These are phyloP conservation scores for Cryptococcus amylolentus DNA, from an alignment of 1,284 basidiomycete genomes.

Conservation along the genomic window DNA sequence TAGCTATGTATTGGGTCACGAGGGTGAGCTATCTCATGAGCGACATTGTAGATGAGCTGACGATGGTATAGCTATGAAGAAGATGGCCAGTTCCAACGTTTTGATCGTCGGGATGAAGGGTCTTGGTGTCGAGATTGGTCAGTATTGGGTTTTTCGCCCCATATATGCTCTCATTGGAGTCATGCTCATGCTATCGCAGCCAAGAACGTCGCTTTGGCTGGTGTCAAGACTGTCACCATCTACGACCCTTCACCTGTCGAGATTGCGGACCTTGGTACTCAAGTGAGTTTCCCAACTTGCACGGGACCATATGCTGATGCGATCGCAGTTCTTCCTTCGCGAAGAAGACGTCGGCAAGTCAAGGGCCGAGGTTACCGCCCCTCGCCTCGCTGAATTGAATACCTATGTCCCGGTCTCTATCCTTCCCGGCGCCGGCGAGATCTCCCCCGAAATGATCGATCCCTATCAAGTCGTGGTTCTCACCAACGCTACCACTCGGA, in stretches of 20 bases:
- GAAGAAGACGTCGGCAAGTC: conserved; percentile 81
- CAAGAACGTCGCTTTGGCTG: conserved; percentile 92
- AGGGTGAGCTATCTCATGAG: conserved; percentile 60
- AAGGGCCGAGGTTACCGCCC: conserved; percentile 77
- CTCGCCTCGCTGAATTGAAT: conserved; percentile 93
- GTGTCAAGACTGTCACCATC: conserved; percentile 95
- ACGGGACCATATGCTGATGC: neutral
- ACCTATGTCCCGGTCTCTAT: conserved; percentile 91
- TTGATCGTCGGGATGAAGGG: conserved; percentile 91
- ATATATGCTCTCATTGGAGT: neutral
- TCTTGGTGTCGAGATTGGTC: conserved; percentile 93
- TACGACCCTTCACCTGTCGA: conserved; percentile 88
- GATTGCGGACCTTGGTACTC: conserved; percentile 85
- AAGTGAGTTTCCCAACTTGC: conserved; percentile 56
- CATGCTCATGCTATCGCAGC: conserved; percentile 56
- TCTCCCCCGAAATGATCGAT: conserved; percentile 73
- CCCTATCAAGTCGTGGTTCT: conserved; percentile 92
- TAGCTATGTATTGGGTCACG: conserved; percentile 93
- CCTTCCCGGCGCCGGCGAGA: conserved; percentile 65
- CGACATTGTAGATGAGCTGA: conserved; percentile 57
- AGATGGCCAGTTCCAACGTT: conserved; percentile 95
- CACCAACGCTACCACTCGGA: conserved; percentile 69
- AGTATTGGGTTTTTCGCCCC: conserved; percentile 20
- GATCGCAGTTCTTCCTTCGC: conserved; percentile 83
- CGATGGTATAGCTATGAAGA: conserved; percentile 82